Conservation (phyloP, 345 rosid genomes). For the Hypericum androsaemum region DNA sequence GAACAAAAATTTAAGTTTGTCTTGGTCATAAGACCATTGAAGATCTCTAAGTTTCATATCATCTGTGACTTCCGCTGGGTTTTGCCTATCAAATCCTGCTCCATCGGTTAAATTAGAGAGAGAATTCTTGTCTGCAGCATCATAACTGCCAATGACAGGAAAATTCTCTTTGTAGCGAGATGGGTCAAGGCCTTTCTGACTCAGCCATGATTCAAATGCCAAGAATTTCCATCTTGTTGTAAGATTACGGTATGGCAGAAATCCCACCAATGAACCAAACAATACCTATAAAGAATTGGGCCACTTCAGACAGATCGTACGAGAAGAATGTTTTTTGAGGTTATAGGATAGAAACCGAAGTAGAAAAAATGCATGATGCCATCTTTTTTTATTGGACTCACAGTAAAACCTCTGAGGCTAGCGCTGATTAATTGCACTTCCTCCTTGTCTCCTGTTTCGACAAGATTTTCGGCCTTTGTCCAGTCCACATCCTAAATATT, state of each 20-base stretch:
- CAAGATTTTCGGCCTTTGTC: constrained; percentile 57
- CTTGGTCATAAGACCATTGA: constrained; percentile 64
- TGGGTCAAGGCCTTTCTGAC: constrained; percentile 81
- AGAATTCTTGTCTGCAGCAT: constrained; percentile 23
- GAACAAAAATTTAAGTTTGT: constrained; percentile 72
- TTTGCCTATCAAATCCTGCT: constrained; percentile 23
- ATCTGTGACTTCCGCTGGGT: constrained; percentile 36
- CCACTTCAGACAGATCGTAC: constrained; percentile 2
- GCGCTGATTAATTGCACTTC: constrained; percentile 80
- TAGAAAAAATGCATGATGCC: background rate
- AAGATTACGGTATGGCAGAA: constrained; percentile 81
- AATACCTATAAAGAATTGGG: constrained; percentile 47
- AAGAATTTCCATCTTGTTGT: constrained; percentile 72
- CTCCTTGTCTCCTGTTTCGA: constrained; percentile 41
- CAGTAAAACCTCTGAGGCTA: constrained; percentile 76
- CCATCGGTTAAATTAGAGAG: constrained; percentile 26
- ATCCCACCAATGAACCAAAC: constrained; percentile 73
- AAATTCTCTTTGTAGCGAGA: constrained; percentile 52
- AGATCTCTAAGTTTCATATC: constrained; percentile 85
- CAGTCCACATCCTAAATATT: constrained; percentile 64
- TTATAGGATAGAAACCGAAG: constrained; percentile 5
- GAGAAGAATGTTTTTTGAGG: constrained; percentile 8
- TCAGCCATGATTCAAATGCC: constrained; percentile 91
- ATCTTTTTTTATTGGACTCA: constrained; percentile 25
- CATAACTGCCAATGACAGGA: constrained; percentile 61